Evolutionary conservation across 2,329 filamentous ascomycete genomes (phyloP).

Genomic region (Ceratocystis smalleyi): DNA sequence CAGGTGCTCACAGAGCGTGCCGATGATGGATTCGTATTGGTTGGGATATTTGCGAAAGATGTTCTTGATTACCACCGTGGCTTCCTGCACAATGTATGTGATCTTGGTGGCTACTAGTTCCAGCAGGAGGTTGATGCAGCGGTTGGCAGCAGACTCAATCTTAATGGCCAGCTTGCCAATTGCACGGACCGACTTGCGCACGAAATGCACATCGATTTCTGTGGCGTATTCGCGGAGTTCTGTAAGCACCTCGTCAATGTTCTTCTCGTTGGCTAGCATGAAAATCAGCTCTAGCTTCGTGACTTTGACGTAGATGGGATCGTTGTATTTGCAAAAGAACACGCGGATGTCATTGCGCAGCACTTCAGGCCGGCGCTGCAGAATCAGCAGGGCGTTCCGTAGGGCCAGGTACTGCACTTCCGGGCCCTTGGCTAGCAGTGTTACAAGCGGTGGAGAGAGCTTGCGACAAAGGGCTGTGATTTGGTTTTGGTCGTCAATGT

Average conservation of each 20-base stretch:
- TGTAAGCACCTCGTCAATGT: slow-evolving; percentile 87
- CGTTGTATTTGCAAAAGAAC: slow-evolving; percentile 99
- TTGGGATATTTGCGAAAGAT: slow-evolving; percentile 99
- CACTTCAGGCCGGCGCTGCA: slow-evolving; percentile 85
- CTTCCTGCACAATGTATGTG: slow-evolving; percentile 96
- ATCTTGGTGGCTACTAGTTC: slow-evolving; percentile 96
- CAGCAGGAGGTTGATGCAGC: slow-evolving; percentile 83
- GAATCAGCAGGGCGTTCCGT: slow-evolving; percentile 80
- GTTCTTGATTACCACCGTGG: slow-evolving; percentile 94
- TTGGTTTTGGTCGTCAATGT: slow-evolving; percentile 82
- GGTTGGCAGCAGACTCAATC: slow-evolving; percentile 80
- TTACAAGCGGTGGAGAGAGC: slow-evolving; percentile 86
- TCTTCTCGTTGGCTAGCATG: slow-evolving; percentile 90
- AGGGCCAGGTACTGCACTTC: slow-evolving; percentile 97
- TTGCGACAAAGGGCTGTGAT: slow-evolving; percentile 79
- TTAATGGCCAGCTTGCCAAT: slow-evolving; percentile 98
- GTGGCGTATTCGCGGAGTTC: slow-evolving; percentile 94
- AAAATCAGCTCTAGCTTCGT: slow-evolving; percentile 98
- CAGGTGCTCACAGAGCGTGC: slow-evolving; percentile 85
- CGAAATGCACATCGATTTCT: slow-evolving; percentile 97
- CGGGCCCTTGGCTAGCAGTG: slow-evolving; percentile 83
- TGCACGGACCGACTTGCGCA: slow-evolving; percentile 89
- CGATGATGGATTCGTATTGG: slow-evolving; percentile 95
- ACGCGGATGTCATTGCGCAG: slow-evolving; percentile 92
- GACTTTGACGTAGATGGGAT: slow-evolving; percentile 98